phyloP scores from a whole-genome alignment of 2,329 filamentous ascomycete genomes.

The Hypomyces perniciosus region DNA sequence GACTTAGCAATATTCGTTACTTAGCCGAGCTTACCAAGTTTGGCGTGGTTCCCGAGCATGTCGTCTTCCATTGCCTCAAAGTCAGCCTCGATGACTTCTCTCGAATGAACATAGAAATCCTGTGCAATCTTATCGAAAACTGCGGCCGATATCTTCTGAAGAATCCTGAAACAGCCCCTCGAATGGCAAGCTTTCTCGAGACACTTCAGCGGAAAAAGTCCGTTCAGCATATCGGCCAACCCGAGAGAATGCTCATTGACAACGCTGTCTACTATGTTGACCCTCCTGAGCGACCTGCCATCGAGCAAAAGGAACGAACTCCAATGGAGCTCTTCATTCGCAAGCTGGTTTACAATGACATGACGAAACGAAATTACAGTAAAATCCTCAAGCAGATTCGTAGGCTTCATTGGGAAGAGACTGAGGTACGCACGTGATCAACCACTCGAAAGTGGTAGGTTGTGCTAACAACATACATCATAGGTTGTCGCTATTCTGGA shows the following conservation, averaged over 20 bases:
- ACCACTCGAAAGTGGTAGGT: no score
- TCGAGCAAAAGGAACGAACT: constrained; percentile 92
- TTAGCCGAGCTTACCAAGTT: constrained; percentile 97
- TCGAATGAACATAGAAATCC: constrained; percentile 98
- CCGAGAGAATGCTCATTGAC: constrained; percentile 96
- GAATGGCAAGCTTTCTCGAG: constrained; percentile 91
- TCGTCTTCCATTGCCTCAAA: constrained; percentile 97
- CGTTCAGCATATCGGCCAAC: constrained; percentile 88
- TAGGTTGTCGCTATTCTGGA: constrained; percentile 69
- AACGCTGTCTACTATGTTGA: constrained; percentile 98
- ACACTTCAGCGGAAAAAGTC: constrained; percentile 94
- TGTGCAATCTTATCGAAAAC: constrained; percentile 92
- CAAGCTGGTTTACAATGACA: constrained; percentile 86
- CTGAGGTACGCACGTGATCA: constrained; percentile 49
- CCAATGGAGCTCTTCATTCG: constrained; percentile 89
- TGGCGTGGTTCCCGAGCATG: constrained; percentile 93
- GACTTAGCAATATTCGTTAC: constrained; percentile 93
- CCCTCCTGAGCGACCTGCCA: constrained; percentile 85
- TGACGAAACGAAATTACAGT: constrained; percentile 90
- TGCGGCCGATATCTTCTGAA: constrained; percentile 91
- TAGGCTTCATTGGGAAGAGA: constrained; percentile 95
- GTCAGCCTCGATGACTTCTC: constrained; percentile 97
- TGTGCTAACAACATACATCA: background rate
- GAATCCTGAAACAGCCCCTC: constrained; percentile 84
- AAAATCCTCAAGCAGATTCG: constrained; percentile 92